Evolutionary conservation across 192 early-diverging fungal species (phyloP).

Genomic region (Pecoramyces ruminantium): DNA sequence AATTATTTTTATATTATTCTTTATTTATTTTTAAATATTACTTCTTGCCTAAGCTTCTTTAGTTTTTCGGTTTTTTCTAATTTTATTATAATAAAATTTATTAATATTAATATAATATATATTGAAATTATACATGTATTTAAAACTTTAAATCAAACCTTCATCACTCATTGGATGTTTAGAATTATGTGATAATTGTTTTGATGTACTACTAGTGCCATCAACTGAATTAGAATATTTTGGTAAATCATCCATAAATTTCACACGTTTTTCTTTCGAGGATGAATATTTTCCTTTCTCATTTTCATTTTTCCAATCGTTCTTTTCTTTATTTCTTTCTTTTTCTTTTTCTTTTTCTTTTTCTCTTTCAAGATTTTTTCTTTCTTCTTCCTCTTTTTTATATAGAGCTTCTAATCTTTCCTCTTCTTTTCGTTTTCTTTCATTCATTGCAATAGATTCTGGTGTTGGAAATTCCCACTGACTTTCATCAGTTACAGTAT

Average conservation of each 20-base stretch:
- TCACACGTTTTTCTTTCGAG: not conserved
- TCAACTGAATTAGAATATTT: not conserved
- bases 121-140: too few species aligned
- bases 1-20: not conserved
- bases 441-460: not conserved
- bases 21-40: not conserved
- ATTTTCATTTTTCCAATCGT: not conserved
- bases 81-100: not conserved
- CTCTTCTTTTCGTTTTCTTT: not conserved
- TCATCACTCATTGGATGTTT: not conserved
- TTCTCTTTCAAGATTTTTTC: not conserved
- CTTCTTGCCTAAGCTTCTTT: not conserved
- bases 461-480: not conserved
- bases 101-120: not conserved
- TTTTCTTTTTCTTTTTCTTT: not conserved
- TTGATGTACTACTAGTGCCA: too few species aligned
- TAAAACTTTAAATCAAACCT: too few species aligned
- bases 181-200: not conserved
- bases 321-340: not conserved
- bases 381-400: not conserved
- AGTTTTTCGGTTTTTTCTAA: not conserved
- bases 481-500: not conserved
- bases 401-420: not conserved
- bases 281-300: too few species aligned
- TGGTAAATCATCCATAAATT: not conserved